Evolutionary conservation across 2,329 filamentous ascomycete genomes (phyloP), one percentile per base, ranked within the genome.

Genomic region (Ploettnerulaceae sp.): DNA sequence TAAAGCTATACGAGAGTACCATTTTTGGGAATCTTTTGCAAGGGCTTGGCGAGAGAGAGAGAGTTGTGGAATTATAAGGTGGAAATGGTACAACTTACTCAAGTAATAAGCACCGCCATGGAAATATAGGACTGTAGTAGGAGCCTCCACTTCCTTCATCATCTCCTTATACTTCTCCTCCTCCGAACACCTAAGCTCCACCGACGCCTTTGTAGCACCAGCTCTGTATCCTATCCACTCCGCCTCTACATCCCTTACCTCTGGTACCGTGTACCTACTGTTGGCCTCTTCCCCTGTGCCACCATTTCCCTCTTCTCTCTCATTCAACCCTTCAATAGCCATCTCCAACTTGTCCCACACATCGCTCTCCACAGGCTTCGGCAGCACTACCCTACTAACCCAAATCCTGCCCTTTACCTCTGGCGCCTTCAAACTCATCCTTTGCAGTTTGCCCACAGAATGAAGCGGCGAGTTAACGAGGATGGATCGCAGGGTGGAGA

Each of bases 401-500:
- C 90, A 96, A 54, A 93, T 80, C 34, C 77, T 78, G 3, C 89
- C 89, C 62, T 87, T 89, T 61, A 94, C 71, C 0, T 79, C 81
- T 0, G 76, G 76, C 44, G 86, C 84, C 47, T 72, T 77, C 34
- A 77, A 67, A 1, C 78, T 76, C n/a, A 77, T 57, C 32, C 67
- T 70, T 66, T 96, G 91, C 5, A 76, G 67, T 50, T 79, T 74
- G 0, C 75, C 70, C 18, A 94, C 67, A 3, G 70, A 67, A 18
- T 45, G 24, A 15, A 49, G 47, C 20, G 59, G 41, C 37, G 52
- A 54, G 45, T 59, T 45, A 11, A 65, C 62, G 41, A 88, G 64
- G 45, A 89, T 71, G 0, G 77, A 77, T 15, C 87, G 82, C n/a
- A 95, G 64, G 12, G 93, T 69, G 20, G 79, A 76, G 46, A 95